phyloP scores from a whole-genome alignment of 768 basidiomycete genomes.

The Mycena maculata region DNA sequence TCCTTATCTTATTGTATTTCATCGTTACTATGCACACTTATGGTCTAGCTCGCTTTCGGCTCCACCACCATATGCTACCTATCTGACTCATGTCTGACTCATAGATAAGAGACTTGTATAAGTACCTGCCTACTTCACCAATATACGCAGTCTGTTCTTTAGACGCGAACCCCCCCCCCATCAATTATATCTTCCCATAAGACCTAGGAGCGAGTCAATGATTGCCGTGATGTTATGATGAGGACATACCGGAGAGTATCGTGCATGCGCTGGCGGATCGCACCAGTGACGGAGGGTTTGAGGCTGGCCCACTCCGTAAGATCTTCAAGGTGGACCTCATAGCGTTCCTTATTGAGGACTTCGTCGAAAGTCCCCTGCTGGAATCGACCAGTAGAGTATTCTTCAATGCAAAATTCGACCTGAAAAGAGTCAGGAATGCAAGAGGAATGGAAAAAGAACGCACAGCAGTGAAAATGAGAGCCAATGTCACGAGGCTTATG shows the following conservation, averaged over 20 bases:
- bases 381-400: conserved; percentile 23
- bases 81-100: no score
- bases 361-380: conserved; percentile 13
- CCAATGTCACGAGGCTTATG: conserved; percentile 28
- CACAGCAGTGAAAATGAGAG: conserved; percentile 35
- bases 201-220: no score
- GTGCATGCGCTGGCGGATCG: conserved; percentile 10
- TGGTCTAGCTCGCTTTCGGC: no score
- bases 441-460: background rate
- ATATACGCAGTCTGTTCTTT: no score
- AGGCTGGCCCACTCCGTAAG: conserved; percentile 12
- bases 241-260: conserved; percentile 18
- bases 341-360: background rate
- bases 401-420: conserved; percentile 31
- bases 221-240: no score
- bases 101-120: no score
- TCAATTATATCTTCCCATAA: no score
- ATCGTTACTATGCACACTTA: no score
- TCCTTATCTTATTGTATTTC: no score
- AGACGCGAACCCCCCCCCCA: no score
- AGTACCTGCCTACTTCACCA: no score
- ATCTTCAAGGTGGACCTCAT: conserved; percentile 4
- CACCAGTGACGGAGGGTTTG: conserved; percentile 1
- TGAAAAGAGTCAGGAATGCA: background rate
- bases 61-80: no score